Base-by-base conservation (phyloP, 192 early-diverging fungal species). In the Coemansia sp. region DNA sequence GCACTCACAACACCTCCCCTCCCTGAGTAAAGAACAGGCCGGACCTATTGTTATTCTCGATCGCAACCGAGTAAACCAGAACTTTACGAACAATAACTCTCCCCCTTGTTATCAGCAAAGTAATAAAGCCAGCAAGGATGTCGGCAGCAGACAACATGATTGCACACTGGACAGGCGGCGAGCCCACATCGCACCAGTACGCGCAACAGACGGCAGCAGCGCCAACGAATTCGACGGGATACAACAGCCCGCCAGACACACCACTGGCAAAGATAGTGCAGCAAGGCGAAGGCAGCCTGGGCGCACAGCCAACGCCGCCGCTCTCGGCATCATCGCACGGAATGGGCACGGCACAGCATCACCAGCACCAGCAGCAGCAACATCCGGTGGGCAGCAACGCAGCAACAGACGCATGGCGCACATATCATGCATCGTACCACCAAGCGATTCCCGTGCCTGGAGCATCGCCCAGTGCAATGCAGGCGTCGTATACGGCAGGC, bases 261-360 rank as follows among this genome's bases (percentile, higher is more conserved):
- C 75, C 75, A 27, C 58, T 78, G 55, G 75, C 42, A 45, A 78
- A 78, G 64, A 68, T 72, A 11, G 64, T 74, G n/a, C 75, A 79
- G 60, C 69, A 59, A n/a, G 61, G 61, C 40, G 60, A 45, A 23
- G 44, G n/a, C 17, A 47, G 38, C 3, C 52, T 67, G 50, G 44
- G 57, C 0, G 57, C 69, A 4, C 75, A 78, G 47, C 75, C 69
- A n/a, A 78, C 75, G 22, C 75, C 75, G 17, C 69, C 75, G 54
- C 75, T 64, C 25, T 72, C 75, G 4, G 75, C 75, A 3, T 56
- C 62, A 22, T 67, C 74, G 36, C 67, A 76, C 33, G 68, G 68
- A 19, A 56, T 74, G 55, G 50, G 64, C 34, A 9, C 59, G 59
- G 33, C 34, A 22, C 57, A 57, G 14, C 52, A 45, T 45, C 22